phyloP scores from a whole-genome alignment of 2,329 filamentous ascomycete genomes.

The Aureobasidium pullulans region DNA sequence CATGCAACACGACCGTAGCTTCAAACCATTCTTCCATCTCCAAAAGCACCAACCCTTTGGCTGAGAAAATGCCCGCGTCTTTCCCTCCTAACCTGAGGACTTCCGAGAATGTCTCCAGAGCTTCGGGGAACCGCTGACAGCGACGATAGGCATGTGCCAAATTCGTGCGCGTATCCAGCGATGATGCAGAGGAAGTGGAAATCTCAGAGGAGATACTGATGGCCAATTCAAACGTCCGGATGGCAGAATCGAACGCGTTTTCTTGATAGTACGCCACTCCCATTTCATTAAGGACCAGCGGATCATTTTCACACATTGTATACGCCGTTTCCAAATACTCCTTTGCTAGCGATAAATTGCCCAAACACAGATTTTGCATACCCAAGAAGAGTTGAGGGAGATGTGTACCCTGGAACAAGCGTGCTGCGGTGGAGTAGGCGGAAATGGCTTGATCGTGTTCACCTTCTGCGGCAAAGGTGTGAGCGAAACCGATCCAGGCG shows the following conservation, averaged over 20 bases:
- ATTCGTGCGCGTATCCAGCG: conserved; percentile 79
- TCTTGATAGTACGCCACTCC: conserved; percentile 95
- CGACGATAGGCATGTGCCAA: conserved; percentile 81
- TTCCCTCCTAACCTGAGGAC: conserved; percentile 73
- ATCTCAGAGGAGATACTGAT: conserved; percentile 72
- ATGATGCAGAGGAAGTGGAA: conserved; percentile 59
- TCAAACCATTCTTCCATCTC: conserved; percentile 68
- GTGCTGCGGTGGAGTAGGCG: conserved; percentile 89
- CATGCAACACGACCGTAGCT: conserved; percentile 74
- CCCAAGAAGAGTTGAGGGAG: conserved; percentile 91
- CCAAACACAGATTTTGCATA: conserved; percentile 96
- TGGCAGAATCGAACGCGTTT: conserved; percentile 66
- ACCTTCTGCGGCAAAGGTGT: conserved; percentile 94
- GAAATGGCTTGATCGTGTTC: conserved; percentile 98
- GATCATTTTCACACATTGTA: conserved; percentile 73
- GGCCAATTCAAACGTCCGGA: conserved; percentile 69
- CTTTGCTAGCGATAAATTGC: conserved; percentile 87
- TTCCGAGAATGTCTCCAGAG: conserved; percentile 76
- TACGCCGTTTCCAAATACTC: conserved; percentile 92
- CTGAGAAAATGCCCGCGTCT: conserved; percentile 68
- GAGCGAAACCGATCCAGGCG: conserved; percentile 97
- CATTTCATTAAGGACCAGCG: conserved; percentile 87
- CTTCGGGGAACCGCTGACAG: conserved; percentile 58
- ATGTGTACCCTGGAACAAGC: conserved; percentile 94
- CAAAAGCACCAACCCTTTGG: conserved; percentile 77